These are phyloP conservation scores for Dimocarpus longan DNA, from an alignment of 345 rosid species.

Conservation along the genomic window DNA sequence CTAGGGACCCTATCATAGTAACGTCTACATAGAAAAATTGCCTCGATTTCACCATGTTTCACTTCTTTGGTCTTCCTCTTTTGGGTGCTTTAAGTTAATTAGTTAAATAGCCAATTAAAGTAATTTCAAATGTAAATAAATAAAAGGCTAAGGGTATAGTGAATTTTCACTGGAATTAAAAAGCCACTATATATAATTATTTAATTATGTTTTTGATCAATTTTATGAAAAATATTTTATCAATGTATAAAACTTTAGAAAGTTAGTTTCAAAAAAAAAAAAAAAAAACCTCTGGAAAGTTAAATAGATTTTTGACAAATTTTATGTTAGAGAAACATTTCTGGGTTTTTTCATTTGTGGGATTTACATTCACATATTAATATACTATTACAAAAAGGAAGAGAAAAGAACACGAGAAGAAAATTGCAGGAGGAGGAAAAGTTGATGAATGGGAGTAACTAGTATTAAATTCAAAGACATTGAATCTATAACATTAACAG, in stretches of 20 bases:
- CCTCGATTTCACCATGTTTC: slow-evolving; percentile 27
- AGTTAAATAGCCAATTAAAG: background rate
- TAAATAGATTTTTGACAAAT: background rate
- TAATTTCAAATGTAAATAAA: background rate
- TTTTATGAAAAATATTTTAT: too few relatives aligned
- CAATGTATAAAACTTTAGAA: too few relatives aligned
- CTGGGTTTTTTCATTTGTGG: background rate
- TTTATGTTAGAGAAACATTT: background rate
- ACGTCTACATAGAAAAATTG: slow-evolving; percentile 14
- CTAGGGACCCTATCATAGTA: slow-evolving; percentile 14
- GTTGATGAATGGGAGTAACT: slow-evolving; percentile 29
- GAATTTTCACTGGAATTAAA: too few relatives aligned
- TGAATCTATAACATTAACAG: slow-evolving; percentile 24
- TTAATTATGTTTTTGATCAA: too few relatives aligned
- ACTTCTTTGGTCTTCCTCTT: slow-evolving; percentile 19
- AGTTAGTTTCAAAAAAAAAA: too few relatives aligned
- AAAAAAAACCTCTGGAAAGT: too few relatives aligned
- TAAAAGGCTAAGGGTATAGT: too few relatives aligned
- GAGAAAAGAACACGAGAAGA: background rate
- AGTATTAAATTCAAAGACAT: slow-evolving; percentile 32
- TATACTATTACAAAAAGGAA: background rate
- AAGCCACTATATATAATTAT: too few relatives aligned
- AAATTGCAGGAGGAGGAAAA: slow-evolving; percentile 8
- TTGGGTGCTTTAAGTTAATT: slow-evolving; percentile 4
- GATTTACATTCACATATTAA: background rate